A percentile compares a stretch with the other conserved stretches of the same genome.
These are phyloP conservation scores for Saitozyma podzolica DNA, from an alignment of 768 basidiomycete genomes.

Conservation along the genomic window DNA sequence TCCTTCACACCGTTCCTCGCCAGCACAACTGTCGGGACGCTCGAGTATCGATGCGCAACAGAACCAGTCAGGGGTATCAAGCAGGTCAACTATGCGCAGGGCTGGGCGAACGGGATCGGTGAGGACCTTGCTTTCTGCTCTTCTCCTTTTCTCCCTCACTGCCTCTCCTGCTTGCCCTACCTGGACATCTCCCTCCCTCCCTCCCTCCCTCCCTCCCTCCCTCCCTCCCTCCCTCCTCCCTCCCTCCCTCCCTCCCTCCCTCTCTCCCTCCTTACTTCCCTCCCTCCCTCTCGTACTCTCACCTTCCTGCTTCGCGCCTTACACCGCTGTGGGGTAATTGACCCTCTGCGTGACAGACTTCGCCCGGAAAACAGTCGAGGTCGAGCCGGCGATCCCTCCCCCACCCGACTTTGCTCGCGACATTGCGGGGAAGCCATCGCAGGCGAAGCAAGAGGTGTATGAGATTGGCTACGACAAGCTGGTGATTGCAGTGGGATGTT, in stretches of 20 bases:
- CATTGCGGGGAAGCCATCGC: no score
- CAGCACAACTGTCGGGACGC: constrained; percentile 75
- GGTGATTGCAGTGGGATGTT: constrained; percentile 80
- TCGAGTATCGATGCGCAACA: constrained; percentile 76
- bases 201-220: no score
- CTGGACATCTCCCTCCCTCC: constrained; percentile 24
- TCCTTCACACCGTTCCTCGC: constrained; percentile 61
- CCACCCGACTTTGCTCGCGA: not conserved
- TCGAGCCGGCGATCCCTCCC: constrained; percentile 12
- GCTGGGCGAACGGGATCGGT: constrained; percentile 50
- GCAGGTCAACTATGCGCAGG: constrained; percentile 55
- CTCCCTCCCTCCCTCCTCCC: no score
- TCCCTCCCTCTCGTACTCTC: no score
- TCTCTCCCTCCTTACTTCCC: no score
- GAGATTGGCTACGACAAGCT: constrained; percentile 73
- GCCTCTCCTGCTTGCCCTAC: no score
- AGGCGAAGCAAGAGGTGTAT: constrained; percentile 15
- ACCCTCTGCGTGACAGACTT: constrained; percentile 24
- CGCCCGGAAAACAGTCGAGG: constrained; percentile 27
- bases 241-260: no score
- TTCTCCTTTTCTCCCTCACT: no score
- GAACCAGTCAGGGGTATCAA: constrained; percentile 65
- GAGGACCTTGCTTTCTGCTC: constrained; percentile 34
- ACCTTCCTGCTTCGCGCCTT: no score
- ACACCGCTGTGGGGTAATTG: constrained; percentile 18